Conservation (phyloP, 768 basidiomycete species). For the Omphalotus guepiniiformis region DNA sequence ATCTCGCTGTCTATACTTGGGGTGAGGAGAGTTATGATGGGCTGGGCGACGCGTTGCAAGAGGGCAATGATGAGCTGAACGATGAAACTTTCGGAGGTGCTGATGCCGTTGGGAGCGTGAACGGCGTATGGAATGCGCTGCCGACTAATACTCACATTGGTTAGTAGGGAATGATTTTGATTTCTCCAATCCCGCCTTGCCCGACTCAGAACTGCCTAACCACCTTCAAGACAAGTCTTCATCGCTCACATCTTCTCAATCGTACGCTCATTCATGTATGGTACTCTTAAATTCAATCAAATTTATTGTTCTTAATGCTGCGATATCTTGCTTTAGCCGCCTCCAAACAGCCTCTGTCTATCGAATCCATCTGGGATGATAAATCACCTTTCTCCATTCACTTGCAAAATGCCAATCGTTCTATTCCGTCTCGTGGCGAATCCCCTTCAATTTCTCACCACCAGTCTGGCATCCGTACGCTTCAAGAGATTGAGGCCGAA, state of each 20-base stretch:
- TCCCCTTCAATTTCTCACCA: conserved; percentile 10
- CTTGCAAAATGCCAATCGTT: conserved; percentile 43
- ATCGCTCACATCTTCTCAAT: background rate
- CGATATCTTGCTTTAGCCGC: conserved; percentile 25
- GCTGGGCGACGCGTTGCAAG: conserved; percentile 80
- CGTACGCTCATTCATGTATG: conserved; percentile 3
- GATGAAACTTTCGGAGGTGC: conserved; percentile 91
- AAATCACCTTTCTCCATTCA: conserved; percentile 69
- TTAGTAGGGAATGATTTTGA: conserved; percentile 85
- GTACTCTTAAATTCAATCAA: background rate
- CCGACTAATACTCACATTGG: conserved; percentile 2
- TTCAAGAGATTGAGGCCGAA: conserved; percentile 83
- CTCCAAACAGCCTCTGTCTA: conserved; percentile 40
- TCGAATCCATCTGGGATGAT: conserved; percentile 81
- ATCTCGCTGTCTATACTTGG: conserved; percentile 91
- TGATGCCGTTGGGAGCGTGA: conserved; percentile 73
- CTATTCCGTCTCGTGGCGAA: conserved; percentile 16
- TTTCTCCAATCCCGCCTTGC: conserved; percentile 52
- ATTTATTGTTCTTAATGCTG: background rate
- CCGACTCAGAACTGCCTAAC: conserved; percentile 20
- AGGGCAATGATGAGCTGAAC: conserved; percentile 90
- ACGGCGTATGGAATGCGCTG: conserved; percentile 10
- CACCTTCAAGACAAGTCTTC: background rate
- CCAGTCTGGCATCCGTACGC: conserved; percentile 48
- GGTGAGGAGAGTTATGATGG: conserved; percentile 89